Evolutionary conservation across 257 asterid species (phyloP).

Genomic region (Petunia secreta): DNA sequence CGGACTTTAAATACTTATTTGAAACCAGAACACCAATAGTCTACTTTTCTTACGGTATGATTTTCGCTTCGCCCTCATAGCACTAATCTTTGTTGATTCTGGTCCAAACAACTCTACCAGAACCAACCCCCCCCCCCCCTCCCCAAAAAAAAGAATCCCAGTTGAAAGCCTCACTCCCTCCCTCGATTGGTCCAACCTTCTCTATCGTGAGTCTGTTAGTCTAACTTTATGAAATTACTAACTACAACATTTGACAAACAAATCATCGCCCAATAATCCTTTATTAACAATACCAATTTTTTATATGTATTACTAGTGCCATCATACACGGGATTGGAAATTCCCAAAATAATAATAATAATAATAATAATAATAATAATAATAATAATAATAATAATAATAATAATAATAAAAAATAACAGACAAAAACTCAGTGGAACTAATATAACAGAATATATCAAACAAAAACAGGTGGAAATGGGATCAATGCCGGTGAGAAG

Average conservation of each 20-base stretch:
- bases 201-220: neutral
- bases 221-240: neutral
- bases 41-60: too few relatives aligned
- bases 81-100: too few relatives aligned
- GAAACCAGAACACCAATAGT: too few relatives aligned
- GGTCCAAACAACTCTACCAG: too few relatives aligned
- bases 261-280: neutral
- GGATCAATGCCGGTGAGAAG: neutral
- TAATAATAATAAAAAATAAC: neutral
- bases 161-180: too few relatives aligned
- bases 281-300: neutral
- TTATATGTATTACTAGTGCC: neutral
- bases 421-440: neutral
- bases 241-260: neutral
- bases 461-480: neutral
- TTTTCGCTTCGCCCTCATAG: too few relatives aligned
- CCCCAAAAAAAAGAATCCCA: too few relatives aligned
- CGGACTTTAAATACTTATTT: too few relatives aligned
- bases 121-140: too few relatives aligned
- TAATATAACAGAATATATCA: neutral
- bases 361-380: neutral
- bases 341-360: too few relatives aligned
- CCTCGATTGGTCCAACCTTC: too few relatives aligned
- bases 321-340: too few relatives aligned
- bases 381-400: neutral